Evolutionary conservation across 1,139 yeast species (phyloP), one percentile per base, ranked within the genome.

Genomic region (Kodamaea plutei): DNA sequence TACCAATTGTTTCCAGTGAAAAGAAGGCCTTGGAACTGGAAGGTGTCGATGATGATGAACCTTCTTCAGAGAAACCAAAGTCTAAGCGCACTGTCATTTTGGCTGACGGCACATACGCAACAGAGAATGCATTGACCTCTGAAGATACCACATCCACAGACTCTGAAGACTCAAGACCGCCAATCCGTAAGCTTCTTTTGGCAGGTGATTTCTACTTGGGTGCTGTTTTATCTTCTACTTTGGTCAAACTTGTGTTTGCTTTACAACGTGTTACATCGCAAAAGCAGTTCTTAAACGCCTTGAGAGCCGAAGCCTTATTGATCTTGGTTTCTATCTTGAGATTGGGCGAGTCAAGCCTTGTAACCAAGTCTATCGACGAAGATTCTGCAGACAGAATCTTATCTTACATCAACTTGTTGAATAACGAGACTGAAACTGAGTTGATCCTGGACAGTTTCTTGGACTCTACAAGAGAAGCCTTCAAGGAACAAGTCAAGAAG

Each of bases 101-200:
- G 42, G 96, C 98, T 13, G 99, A 93, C 61, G 99, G 99, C 46
- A 93, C 99, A 1, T 93, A 93, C 61, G 98, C 98, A 18, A 84
- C 96, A 19, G 98, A 93, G 59, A 81, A 79, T 47, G 96, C 97
- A 0, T 69, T 87, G 37, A 77, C 84, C 4, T 63, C 73, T 9
- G 69, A 66, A 29, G 50, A 52, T 4, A 20, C 25, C 5, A 9
- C 12, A 9, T 11, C 25, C 8, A 19, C 23, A 8, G 25, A 22
- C 9, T 58, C 53, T 15, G 57, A 67, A 23, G 32, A 27, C 13
- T 15, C 23, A 5, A 73, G 69, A 44, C 88, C 93, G 22, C 87
- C 95, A 31, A 64, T 93, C 45, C 83, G 98, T 54, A 76, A 79
- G 41, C 76, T 88, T 34, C 76, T 93, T 38, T 67, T 89, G 40